Base-by-base conservation (phyloP, 1,284 basidiomycete species). In the Ustilago trichophora region DNA sequence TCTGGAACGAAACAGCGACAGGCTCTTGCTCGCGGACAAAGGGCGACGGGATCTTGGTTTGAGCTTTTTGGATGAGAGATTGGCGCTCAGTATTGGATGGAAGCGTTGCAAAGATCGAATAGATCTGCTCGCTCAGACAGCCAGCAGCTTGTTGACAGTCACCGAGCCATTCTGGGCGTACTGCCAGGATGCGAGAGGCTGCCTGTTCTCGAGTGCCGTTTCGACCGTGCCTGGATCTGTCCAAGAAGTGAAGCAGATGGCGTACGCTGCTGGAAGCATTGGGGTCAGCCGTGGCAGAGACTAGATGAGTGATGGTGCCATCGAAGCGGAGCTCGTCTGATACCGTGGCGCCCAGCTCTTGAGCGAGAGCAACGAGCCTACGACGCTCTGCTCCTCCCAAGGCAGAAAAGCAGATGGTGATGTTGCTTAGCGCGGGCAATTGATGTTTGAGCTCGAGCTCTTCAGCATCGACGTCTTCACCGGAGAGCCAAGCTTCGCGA, bases 101-200 rank as follows among this genome's bases (percentile, higher is more conserved):
- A n/a, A 62, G 38, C 21, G 43, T 46, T 11, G 52, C 47, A 33
- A 57, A 60, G 44, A 74, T 69, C n/a, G 70, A 66, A 45, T 78
- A 78, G 33, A 22, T 43, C 21, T 58, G 52, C 42, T 76, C 73
- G 32, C 55, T 58, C 15, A 78, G 38, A 27, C 71, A 66, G 24
- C 89, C 90, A 54, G 87, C 87, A 66, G 87, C 89, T 40, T 87
- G 85, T 9, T 90, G 64, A 27, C 85, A 91, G 69, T 92, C 91
- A 88, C 89, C 90, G 63, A 92, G 89, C 90, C 90, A 92, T 58
- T 91, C 90, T 65, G 90, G 89, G 88, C 90, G 91, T 2, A 92
- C 87, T 3, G 91, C 83, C 31, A 91, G 89, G 37, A 85, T 83
- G 0, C 87, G 88, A 72, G 90, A 88, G 13, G 65, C 75, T 16